Conservation (phyloP, 208 protist species). For the Acanthamoeba quina region DNA sequence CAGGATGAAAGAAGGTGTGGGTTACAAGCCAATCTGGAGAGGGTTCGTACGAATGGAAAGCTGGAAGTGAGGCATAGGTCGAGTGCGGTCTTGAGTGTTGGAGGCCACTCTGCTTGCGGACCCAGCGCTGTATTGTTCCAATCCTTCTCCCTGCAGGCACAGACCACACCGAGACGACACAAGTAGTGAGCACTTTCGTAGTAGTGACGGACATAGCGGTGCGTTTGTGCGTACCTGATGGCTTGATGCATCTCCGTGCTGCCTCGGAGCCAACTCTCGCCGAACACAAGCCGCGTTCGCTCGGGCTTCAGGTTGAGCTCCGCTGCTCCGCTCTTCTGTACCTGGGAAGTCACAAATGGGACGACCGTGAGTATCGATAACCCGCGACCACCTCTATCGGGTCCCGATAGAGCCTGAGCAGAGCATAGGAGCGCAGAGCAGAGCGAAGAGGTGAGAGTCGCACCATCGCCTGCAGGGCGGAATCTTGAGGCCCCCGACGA, state of each 20-base stretch:
- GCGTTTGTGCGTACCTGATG: background rate
- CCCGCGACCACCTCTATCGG: no score
- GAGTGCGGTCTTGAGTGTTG: slow-evolving; percentile 6
- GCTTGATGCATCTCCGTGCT: background rate
- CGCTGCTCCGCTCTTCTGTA: background rate
- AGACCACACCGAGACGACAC: background rate
- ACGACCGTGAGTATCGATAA: background rate
- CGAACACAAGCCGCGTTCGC: background rate
- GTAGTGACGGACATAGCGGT: background rate
- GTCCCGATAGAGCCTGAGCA: background rate
- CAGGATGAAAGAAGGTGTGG: background rate
- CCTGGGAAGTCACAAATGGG: background rate
- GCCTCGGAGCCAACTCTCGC: background rate
- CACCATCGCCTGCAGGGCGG: background rate
- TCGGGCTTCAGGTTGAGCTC: background rate
- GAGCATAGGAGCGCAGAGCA: background rate
- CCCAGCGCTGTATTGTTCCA: slow-evolving; percentile 46
- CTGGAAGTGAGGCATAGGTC: background rate
- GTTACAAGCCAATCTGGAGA: background rate
- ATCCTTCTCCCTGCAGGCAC: background rate
- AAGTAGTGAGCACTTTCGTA: background rate
- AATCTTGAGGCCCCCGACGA: background rate
- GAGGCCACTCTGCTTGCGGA: slow-evolving; percentile 20
- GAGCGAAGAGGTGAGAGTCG: background rate
- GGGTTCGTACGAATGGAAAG: slow-evolving; percentile 11